Conservation (phyloP, 441 rosid species). For the Melianthus villosus region DNA sequence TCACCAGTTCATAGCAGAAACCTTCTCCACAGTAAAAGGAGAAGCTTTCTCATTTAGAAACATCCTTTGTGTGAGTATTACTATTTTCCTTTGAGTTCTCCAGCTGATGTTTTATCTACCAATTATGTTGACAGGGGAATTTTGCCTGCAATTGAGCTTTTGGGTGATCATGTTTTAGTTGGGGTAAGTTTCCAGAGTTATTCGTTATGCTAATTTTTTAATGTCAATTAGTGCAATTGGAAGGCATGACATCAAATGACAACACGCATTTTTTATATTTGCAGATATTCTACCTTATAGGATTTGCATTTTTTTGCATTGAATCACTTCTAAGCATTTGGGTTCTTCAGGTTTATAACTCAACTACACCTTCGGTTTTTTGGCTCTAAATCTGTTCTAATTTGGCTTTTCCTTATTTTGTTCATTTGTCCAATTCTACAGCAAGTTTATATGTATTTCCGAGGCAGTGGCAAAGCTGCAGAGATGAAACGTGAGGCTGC, state of each 20-base stretch:
- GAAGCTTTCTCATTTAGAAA: too few species aligned
- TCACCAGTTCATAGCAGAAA: too few species aligned
- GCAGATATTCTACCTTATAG: conserved; percentile 77
- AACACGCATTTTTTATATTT: too few species aligned
- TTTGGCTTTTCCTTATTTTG: background rate
- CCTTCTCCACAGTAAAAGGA: too few species aligned
- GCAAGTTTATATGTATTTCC: conserved; percentile 97
- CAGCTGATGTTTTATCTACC: conserved; percentile 12
- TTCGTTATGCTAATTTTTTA: too few species aligned
- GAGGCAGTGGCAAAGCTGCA: conserved; percentile 92
- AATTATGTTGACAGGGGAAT: conserved; percentile 55
- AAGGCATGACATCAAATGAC: too few species aligned
- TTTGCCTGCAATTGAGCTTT: conserved; percentile 75
- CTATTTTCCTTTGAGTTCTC: background rate
- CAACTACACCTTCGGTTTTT: conserved; percentile 1
- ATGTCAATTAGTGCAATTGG: too few species aligned
- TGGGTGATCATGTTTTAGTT: conserved; percentile 32
- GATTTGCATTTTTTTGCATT: conserved; percentile 58
- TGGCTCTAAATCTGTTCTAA: background rate
- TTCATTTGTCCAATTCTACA: conserved; percentile 20
- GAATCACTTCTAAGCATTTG: conserved; percentile 82
- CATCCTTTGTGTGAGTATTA: too few species aligned
- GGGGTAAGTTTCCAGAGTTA: too few species aligned
- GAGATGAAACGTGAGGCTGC: conserved; percentile 72
- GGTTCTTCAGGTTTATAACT: conserved; percentile 76